A percentile compares a stretch with the other conserved stretches of the same genome.
Evolutionary conservation across 257 asterid species (phyloP).

Genomic region (Knoxia roxburghii): DNA sequence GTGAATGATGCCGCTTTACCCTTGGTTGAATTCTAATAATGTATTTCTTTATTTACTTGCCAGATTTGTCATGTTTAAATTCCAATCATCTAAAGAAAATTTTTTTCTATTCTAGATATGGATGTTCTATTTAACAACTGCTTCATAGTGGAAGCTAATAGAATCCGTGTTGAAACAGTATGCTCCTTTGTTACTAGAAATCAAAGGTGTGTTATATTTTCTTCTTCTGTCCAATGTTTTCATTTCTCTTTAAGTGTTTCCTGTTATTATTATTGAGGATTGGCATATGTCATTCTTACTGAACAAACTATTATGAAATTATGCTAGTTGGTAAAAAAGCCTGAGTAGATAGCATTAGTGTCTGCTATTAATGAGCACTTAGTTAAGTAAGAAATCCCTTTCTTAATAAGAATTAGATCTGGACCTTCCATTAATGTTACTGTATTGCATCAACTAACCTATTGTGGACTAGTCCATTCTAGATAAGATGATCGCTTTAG

Average conservation of each 20-base stretch:
- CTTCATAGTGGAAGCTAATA: not conserved
- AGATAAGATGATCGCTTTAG: no score
- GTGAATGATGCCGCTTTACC: not conserved
- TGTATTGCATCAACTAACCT: no score
- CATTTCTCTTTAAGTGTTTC: not conserved
- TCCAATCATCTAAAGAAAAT: conserved; percentile 28
- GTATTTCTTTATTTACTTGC: not conserved
- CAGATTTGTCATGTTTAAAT: not conserved
- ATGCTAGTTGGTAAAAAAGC: not conserved
- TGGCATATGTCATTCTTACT: not conserved
- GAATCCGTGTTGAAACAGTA: not conserved
- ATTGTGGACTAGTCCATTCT: no score
- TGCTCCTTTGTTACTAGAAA: conserved; percentile 3
- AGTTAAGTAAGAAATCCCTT: no score
- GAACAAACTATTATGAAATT: no score
- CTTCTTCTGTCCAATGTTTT: not conserved
- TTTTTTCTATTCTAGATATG: conserved; percentile 23
- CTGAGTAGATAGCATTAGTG: not conserved
- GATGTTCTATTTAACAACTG: not conserved
- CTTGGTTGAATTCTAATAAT: not conserved
- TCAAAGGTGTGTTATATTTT: not conserved
- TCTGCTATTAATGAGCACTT: no score
- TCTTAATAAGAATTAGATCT: not conserved
- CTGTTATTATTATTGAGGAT: not conserved
- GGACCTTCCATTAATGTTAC: no score